Percentiles rank a stretch among this genome's conserved stretches.
phyloP scores from a whole-genome alignment of 768 basidiomycete species.

The Dentipellis fragilis region DNA sequence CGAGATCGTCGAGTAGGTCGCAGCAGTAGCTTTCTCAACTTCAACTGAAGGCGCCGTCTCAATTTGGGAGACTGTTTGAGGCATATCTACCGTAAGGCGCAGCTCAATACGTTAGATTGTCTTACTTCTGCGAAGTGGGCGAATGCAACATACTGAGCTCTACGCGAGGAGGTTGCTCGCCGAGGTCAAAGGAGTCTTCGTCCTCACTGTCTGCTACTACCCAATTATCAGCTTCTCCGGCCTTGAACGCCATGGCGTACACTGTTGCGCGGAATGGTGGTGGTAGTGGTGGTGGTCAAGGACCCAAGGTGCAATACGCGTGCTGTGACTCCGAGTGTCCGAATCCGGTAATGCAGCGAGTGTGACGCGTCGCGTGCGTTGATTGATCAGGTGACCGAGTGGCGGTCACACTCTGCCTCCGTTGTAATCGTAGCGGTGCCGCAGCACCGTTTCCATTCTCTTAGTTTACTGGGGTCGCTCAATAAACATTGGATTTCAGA shows the following conservation, averaged over 20 bases:
- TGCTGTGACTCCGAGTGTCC: neutral
- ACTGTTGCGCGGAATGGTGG: neutral
- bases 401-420: conserved; percentile 6
- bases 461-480: neutral
- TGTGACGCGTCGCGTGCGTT: conserved; percentile 2
- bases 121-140: neutral
- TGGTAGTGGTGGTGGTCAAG: neutral
- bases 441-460: neutral
- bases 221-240: conserved; percentile 5
- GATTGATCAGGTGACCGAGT: neutral
- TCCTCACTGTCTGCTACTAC: conserved; percentile 13
- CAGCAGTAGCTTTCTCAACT: neutral
- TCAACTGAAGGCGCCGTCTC: conserved; percentile 4
- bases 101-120: neutral
- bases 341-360: neutral
- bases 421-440: neutral
- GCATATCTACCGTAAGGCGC: neutral
- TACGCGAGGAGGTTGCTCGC: neutral
- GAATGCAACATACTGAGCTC: neutral
- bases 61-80: conserved; percentile 4
- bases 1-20: conserved; percentile 5
- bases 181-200: conserved; percentile 3
- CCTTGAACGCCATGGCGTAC: neutral
- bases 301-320: neutral
- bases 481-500: too few relatives aligned